Evolutionary conservation across 805 yeast species (phyloP).

Genomic region (Cyberlindnera xylosilytica): DNA sequence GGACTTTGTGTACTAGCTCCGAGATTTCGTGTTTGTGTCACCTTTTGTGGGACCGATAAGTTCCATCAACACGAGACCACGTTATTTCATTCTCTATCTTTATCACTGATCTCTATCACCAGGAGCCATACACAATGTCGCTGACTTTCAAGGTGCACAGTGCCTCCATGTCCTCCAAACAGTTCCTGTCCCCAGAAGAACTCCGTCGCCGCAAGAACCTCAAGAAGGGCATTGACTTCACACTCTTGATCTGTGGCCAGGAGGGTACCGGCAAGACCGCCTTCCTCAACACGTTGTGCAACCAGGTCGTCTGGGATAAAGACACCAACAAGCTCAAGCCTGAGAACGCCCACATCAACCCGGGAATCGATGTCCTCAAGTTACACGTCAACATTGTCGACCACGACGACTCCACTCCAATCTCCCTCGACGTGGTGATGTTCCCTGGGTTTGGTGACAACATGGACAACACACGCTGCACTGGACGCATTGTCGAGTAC

Average conservation of each 20-base stretch:
- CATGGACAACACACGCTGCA: conserved; percentile 56
- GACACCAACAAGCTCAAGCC: conserved; percentile 27
- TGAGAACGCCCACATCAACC: conserved; percentile 32
- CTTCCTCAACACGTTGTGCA: conserved; percentile 67
- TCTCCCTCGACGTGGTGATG: conserved; percentile 57
- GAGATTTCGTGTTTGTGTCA: too few relatives aligned
- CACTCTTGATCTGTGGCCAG: conserved; percentile 68
- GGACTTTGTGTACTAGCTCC: too few relatives aligned
- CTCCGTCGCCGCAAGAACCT: conserved; percentile 59
- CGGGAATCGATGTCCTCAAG: conserved; percentile 42
- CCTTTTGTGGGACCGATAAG: too few relatives aligned
- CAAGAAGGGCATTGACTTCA: conserved; percentile 59
- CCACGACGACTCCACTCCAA: conserved; percentile 44
- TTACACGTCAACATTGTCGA: conserved; percentile 55
- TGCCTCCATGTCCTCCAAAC: not conserved
- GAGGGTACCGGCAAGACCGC: conserved; percentile 74
- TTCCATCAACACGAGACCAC: too few relatives aligned
- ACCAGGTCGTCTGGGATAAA: conserved; percentile 39
- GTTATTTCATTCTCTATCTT: too few relatives aligned
- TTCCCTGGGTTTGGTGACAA: conserved; percentile 80
- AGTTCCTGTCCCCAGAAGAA: conserved; percentile 31
- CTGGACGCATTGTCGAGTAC: conserved; percentile 50
- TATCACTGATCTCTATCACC: too few relatives aligned
- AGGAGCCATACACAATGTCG: not conserved
- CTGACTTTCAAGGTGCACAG: not conserved